phyloP scores from a whole-genome alignment of 805 yeast genomes.

The Candida nanaspora region DNA sequence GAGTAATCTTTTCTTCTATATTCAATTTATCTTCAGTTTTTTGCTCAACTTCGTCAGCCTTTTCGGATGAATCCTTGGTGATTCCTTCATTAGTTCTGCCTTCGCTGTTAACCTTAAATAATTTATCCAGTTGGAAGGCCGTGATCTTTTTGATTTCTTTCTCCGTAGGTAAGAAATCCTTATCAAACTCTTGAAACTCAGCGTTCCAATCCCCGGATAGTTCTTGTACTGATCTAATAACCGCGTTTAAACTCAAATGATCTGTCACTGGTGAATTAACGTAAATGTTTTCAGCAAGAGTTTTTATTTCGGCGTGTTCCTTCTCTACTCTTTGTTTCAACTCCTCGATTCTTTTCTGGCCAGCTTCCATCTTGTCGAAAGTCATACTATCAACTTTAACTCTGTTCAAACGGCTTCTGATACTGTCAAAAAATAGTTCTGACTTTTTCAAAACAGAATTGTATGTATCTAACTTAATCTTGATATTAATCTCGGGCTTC shows the following conservation, averaged over 20 bases:
- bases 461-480: slow-evolving; percentile 58
- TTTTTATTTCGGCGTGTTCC: slow-evolving; percentile 42
- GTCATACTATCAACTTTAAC: slow-evolving; percentile 76
- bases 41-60: slow-evolving; percentile 7
- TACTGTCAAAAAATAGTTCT: slow-evolving; percentile 61
- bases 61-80: slow-evolving; percentile 14
- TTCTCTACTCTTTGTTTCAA: slow-evolving; percentile 43
- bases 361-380: slow-evolving; percentile 64
- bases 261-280: slow-evolving; percentile 50
- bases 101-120: slow-evolving; percentile 42
- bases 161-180: slow-evolving; percentile 77
- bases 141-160: slow-evolving; percentile 89
- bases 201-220: slow-evolving; percentile 81
- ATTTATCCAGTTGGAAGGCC: slow-evolving; percentile 72
- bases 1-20: background rate
- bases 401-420: slow-evolving; percentile 58
- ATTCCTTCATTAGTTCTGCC: slow-evolving; percentile 24
- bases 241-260: slow-evolving; percentile 62
- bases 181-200: slow-evolving; percentile 76
- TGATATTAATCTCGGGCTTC: slow-evolving; percentile 64
- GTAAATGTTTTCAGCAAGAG: slow-evolving; percentile 45
- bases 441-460: slow-evolving; percentile 47
- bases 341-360: slow-evolving; percentile 49
- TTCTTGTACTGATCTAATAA: slow-evolving; percentile 68
- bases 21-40: slow-evolving; percentile 6